phyloP scores from a whole-genome alignment of 169 alveolate species.

The Plasmodium malariae region DNA sequence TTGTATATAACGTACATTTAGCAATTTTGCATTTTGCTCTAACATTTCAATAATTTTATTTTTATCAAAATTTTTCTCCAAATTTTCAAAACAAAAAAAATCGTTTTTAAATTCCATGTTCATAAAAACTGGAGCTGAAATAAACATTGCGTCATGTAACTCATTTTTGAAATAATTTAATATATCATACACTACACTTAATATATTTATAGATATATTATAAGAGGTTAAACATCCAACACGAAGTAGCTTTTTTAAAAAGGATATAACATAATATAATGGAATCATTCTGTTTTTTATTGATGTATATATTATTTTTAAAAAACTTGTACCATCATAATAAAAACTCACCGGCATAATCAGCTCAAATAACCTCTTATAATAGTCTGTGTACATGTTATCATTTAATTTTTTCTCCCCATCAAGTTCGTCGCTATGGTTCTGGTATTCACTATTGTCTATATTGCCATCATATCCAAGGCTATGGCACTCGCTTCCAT shows the following conservation, averaged over 20 bases:
- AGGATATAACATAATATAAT: conserved; percentile 61
- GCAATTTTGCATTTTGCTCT: not conserved
- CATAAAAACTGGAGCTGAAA: conserved; percentile 71
- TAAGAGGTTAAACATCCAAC: conserved; percentile 58
- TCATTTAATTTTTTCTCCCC: conserved; percentile 42
- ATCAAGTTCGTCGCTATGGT: not conserved
- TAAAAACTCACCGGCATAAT: conserved; percentile 74
- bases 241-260: conserved; percentile 68
- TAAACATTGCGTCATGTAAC: conserved; percentile 47
- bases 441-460: not conserved
- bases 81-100: conserved; percentile 61
- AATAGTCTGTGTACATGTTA: conserved; percentile 71
- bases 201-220: conserved; percentile 61
- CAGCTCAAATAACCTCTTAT: conserved; percentile 58
- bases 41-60: conserved; percentile 42
- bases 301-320: conserved; percentile 58
- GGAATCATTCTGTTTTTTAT: conserved; percentile 76
- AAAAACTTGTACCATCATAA: conserved; percentile 51
- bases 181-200: conserved; percentile 72
- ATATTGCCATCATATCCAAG: not conserved
- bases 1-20: not conserved
- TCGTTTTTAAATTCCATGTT: conserved; percentile 64
- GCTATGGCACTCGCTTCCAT: too few species aligned
- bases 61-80: conserved; percentile 57
- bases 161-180: conserved; percentile 61